These are phyloP conservation scores for Vicia villosa DNA, from an alignment of 306 rosid genomes.

Conservation along the genomic window DNA sequence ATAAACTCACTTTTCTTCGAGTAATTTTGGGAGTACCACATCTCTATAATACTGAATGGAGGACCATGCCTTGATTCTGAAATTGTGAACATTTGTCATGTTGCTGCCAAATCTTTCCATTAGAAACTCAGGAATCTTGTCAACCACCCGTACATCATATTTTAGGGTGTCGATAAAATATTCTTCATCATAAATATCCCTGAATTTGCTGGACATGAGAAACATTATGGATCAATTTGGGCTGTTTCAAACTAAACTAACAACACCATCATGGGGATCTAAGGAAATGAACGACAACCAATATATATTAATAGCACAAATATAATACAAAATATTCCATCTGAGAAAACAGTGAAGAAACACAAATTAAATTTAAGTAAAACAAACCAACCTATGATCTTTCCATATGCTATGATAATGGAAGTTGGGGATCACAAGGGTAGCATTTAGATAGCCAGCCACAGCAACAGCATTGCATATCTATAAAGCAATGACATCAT, in stretches of 20 bases:
- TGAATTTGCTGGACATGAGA: constrained; percentile 75
- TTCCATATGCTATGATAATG: constrained; percentile 99
- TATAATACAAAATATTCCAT: constrained; percentile 28
- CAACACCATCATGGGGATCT: not conserved
- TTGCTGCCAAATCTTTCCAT: constrained; percentile 97
- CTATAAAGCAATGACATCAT: constrained; percentile 51
- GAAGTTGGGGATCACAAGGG: constrained; percentile 93
- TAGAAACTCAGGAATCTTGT: constrained; percentile 77
- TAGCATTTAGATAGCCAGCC: constrained; percentile 97
- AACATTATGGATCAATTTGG: constrained; percentile 43
- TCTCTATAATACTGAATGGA: constrained; percentile 80
- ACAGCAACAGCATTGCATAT: constrained; percentile 99
- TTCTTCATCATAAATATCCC: constrained; percentile 86
- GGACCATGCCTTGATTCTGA: constrained; percentile 96
- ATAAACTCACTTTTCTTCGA: constrained; percentile 85
- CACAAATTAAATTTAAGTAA: constrained; percentile 16
- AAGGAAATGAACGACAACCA: constrained; percentile 19
- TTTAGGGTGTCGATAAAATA: constrained; percentile 66
- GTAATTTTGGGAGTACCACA: constrained; percentile 82
- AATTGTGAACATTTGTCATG: constrained; percentile 90
- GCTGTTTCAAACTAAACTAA: constrained; percentile 23
- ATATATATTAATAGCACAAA: constrained; percentile 11
- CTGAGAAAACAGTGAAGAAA: constrained; percentile 22
- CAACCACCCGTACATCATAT: constrained; percentile 84
- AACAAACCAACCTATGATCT: constrained; percentile 85